Evolutionary conservation across 1,284 basidiomycete genomes (phyloP).

Genomic region (Ceratobasidium sp.): DNA sequence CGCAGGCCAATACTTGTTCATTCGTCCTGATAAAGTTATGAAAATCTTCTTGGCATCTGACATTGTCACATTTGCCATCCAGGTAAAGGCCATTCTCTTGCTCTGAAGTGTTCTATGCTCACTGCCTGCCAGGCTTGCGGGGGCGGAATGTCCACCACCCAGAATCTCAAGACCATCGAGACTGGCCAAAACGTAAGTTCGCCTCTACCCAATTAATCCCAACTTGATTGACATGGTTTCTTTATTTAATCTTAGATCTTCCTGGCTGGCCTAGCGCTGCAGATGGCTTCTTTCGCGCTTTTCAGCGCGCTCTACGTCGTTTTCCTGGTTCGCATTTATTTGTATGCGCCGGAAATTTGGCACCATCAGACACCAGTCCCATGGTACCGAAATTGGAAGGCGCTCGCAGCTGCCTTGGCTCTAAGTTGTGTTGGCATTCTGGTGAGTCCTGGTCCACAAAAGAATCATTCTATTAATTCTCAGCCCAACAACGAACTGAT

Average conservation of each 20-base stretch:
- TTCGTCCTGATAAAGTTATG: conserved; percentile 68
- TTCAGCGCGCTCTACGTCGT: conserved; percentile 71
- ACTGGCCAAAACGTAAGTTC: conserved; percentile 52
- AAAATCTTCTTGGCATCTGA: conserved; percentile 71
- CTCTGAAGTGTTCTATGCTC: not conserved
- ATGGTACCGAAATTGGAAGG: conserved; percentile 74
- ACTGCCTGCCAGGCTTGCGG: conserved; percentile 57
- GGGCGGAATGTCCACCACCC: conserved; percentile 57
- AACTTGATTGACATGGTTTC: not conserved
- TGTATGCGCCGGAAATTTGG: conserved; percentile 65
- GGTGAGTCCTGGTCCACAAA: conserved; percentile 57
- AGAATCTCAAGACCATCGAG: conserved; percentile 52
- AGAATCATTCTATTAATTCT: not conserved
- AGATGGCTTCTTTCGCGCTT: conserved; percentile 72
- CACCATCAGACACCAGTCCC: conserved; percentile 51
- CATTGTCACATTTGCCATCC: conserved; percentile 76
- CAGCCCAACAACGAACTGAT: conserved; percentile 19
- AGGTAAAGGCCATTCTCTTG: conserved; percentile 55
- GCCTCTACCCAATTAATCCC: not conserved
- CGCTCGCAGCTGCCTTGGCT: conserved; percentile 66
- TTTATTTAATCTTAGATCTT: conserved; percentile 65
- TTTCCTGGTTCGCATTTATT: conserved; percentile 70
- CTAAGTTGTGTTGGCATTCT: conserved; percentile 77
- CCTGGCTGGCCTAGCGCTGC: conserved; percentile 72
- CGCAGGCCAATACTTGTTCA: conserved; percentile 67